Conservation (phyloP, 305 asterid genomes). For the Rubia balearica region DNA sequence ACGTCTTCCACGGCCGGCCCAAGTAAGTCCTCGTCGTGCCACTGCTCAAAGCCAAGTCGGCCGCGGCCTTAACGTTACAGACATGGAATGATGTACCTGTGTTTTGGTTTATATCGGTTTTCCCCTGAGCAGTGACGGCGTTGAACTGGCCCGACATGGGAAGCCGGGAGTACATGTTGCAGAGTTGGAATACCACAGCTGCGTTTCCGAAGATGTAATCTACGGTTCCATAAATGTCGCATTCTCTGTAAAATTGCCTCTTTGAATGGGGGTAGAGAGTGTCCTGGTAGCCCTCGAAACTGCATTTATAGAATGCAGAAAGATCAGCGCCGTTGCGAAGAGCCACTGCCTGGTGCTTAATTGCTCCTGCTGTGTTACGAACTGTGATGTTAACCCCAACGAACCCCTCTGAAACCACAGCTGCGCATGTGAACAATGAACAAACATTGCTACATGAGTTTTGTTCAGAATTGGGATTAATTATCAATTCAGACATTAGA, state of each 20-base stretch:
- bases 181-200: slow-evolving; percentile 17
- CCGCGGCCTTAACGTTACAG: slow-evolving; percentile 13
- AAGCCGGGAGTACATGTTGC: slow-evolving; percentile 21
- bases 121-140: slow-evolving; percentile 25
- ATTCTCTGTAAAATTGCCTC: slow-evolving; percentile 22
- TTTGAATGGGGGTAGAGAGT: slow-evolving; percentile 16
- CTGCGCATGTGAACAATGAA: slow-evolving; percentile 7
- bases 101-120: slow-evolving; percentile 20
- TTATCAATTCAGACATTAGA: no score
- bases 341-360: slow-evolving; percentile 24
- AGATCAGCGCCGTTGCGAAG: slow-evolving; percentile 23
- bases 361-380: slow-evolving; percentile 24
- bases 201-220: slow-evolving; percentile 24
- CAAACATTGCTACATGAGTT: not conserved
- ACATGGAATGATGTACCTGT: slow-evolving; percentile 19
- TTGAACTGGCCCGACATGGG: slow-evolving; percentile 21
- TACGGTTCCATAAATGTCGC: slow-evolving; percentile 21
- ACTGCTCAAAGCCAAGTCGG: slow-evolving; percentile 14
- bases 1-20: slow-evolving; percentile 29
- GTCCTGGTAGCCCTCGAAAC: slow-evolving; percentile 23
- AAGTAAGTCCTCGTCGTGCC: slow-evolving; percentile 10
- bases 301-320: slow-evolving; percentile 17
- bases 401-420: slow-evolving; percentile 17
- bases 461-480: no score
- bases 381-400: slow-evolving; percentile 23